Evolutionary conservation across 257 asterid species (phyloP).

Genomic region (Jacaranda mimosifolia): DNA sequence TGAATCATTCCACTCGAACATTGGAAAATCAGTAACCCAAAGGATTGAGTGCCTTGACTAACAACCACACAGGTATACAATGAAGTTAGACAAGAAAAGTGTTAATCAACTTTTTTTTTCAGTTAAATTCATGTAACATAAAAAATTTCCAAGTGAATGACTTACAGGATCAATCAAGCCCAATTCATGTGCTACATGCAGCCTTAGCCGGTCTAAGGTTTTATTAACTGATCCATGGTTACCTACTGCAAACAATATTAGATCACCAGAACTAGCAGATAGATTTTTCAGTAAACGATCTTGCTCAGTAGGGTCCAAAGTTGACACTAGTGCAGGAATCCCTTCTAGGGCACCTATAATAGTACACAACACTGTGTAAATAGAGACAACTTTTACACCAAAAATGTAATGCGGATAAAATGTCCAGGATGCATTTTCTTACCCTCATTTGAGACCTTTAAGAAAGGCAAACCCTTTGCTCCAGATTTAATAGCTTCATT

Average conservation of each 20-base stretch:
- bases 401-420: background rate
- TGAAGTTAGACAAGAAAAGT: conserved; percentile 34
- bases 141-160: conserved; percentile 19
- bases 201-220: conserved; percentile 77
- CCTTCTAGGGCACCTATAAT: conserved; percentile 87
- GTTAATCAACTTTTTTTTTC: background rate
- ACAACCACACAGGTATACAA: conserved; percentile 37
- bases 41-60: conserved; percentile 88
- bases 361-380: conserved; percentile 22
- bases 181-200: conserved; percentile 73
- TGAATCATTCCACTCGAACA: conserved; percentile 96
- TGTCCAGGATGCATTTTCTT: conserved; percentile 38
- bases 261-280: conserved; percentile 80
- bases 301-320: conserved; percentile 62
- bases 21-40: conserved; percentile 99
- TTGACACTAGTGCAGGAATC: conserved; percentile 76
- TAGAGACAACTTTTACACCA: conserved; percentile 9
- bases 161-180: conserved; percentile 88
- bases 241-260: conserved; percentile 95
- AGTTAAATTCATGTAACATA: conserved; percentile 6
- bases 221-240: conserved; percentile 75
- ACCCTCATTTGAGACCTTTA: conserved; percentile 88
- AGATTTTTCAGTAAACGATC: conserved; percentile 61
- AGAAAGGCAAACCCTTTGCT: conserved; percentile 94
- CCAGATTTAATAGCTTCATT: conserved; percentile 88